These are phyloP conservation scores for Elymus sibiricus DNA, from an alignment of 176 grass and related monocot species.

Conservation along the genomic window DNA sequence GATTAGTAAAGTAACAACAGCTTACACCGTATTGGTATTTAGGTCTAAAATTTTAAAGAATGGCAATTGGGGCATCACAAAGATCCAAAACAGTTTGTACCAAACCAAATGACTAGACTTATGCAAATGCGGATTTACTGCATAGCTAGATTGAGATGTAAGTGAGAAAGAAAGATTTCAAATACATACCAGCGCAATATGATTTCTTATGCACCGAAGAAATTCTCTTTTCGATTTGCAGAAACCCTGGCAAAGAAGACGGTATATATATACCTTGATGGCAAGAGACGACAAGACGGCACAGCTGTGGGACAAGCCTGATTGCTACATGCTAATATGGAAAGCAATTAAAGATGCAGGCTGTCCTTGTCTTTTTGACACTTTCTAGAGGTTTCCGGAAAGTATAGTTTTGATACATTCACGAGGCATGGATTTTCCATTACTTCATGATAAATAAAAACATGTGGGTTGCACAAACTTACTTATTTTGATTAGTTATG, in stretches of 20 bases:
- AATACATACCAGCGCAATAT: not conserved
- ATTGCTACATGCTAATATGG: not conserved
- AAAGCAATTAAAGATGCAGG: slow-evolving; percentile 2
- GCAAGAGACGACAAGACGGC: not conserved
- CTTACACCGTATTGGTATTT: not conserved
- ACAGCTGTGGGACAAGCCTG: not conserved
- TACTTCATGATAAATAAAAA: not conserved
- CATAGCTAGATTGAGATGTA: not conserved
- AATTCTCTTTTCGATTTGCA: not conserved
- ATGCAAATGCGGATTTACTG: not conserved
- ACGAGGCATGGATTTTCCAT: not conserved
- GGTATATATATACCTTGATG: not conserved
- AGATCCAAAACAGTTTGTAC: no score
- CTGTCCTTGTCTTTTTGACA: not conserved
- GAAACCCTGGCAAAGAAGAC: not conserved
- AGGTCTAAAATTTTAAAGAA: not conserved
- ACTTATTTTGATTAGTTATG: not conserved
- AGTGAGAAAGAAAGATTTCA: not conserved
- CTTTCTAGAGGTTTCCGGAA: not conserved
- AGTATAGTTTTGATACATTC: not conserved
- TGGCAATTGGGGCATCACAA: not conserved
- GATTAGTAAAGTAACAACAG: not conserved
- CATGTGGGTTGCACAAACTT: not conserved
- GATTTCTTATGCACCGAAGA: not conserved
- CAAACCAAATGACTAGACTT: no score